These are phyloP conservation scores for Rubia yunnanensis DNA, from an alignment of 257 asterid species.

Conservation along the genomic window DNA sequence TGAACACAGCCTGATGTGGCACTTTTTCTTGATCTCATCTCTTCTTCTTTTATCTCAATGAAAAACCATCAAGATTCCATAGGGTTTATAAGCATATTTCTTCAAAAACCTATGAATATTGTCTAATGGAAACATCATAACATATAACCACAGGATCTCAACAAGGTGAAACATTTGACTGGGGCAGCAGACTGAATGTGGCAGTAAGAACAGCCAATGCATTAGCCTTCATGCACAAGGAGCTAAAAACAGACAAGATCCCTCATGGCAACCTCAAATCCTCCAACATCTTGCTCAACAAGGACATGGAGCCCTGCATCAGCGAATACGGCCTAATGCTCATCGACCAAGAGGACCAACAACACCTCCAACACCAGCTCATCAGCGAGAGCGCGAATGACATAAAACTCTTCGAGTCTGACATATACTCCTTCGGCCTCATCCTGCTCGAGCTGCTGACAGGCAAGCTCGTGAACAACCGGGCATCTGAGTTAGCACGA, in stretches of 20 bases:
- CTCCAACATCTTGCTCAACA: constrained; percentile 49
- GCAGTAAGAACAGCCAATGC: constrained; percentile 46
- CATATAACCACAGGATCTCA: constrained; percentile 33
- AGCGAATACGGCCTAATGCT: constrained; percentile 57
- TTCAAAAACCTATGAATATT: background rate
- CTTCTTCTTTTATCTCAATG: no score
- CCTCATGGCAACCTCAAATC: constrained; percentile 71
- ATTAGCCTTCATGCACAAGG: constrained; percentile 52
- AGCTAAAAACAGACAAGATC: constrained; percentile 38
- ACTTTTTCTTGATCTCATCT: no score
- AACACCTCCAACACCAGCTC: constrained; percentile 15
- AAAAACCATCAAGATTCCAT: background rate
- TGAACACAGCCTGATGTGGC: no score
- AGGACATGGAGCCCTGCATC: constrained; percentile 46
- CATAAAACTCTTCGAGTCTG: constrained; percentile 25
- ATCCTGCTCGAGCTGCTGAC: constrained; percentile 67
- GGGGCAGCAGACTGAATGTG: constrained; percentile 46
- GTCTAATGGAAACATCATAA: background rate
- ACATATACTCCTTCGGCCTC: constrained; percentile 45
- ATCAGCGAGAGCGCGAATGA: constrained; percentile 8
- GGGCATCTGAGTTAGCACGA: constrained; percentile 42
- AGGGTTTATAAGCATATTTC: background rate
- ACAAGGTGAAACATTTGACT: constrained; percentile 29
- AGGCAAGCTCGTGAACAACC: constrained; percentile 46
- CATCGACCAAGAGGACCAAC: constrained; percentile 19